These are phyloP conservation scores for Leccinum boreale DNA, from an alignment of 768 basidiomycete genomes.

Conservation along the genomic window DNA sequence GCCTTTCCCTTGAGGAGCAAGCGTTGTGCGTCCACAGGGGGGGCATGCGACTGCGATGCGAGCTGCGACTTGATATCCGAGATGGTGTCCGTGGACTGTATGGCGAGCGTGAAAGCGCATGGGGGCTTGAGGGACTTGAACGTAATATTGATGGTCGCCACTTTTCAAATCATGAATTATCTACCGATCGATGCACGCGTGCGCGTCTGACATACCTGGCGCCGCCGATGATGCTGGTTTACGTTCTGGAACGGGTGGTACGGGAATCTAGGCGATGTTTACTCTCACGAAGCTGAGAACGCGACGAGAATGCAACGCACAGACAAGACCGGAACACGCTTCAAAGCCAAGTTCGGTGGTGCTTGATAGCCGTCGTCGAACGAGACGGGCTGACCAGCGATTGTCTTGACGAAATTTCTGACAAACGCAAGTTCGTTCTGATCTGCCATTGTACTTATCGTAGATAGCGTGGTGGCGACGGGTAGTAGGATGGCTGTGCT, in stretches of 20 bases:
- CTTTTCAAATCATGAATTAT: conserved; percentile 8
- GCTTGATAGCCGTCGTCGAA: conserved; percentile 79
- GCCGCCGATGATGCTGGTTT: conserved; percentile 34
- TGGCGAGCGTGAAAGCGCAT: conserved; percentile 64
- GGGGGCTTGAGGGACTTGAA: conserved; percentile 94
- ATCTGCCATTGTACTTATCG: conserved; percentile 45
- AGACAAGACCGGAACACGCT: conserved; percentile 65
- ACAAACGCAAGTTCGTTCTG: conserved; percentile 59
- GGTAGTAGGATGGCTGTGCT: conserved; percentile 20
- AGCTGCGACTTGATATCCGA: conserved; percentile 75
- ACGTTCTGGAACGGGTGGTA: conserved; percentile 59
- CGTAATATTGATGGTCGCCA: conserved; percentile 52
- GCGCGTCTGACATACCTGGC: conserved; percentile 26
- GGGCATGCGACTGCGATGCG: conserved; percentile 61
- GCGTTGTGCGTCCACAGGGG: conserved; percentile 77
- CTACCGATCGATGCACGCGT: conserved; percentile 10
- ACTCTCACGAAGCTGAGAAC: background rate
- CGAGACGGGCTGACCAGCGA: conserved; percentile 63
- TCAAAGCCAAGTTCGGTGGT: conserved; percentile 60
- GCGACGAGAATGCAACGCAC: conserved; percentile 37
- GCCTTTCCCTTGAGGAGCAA: conserved; percentile 94
- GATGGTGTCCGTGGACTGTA: conserved; percentile 83
- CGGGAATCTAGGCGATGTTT: conserved; percentile 42
- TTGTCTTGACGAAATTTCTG: conserved; percentile 58
- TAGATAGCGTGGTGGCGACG: background rate